phyloP scores from a whole-genome alignment of 2,329 filamentous ascomycete species.

The Fusarium sp. region DNA sequence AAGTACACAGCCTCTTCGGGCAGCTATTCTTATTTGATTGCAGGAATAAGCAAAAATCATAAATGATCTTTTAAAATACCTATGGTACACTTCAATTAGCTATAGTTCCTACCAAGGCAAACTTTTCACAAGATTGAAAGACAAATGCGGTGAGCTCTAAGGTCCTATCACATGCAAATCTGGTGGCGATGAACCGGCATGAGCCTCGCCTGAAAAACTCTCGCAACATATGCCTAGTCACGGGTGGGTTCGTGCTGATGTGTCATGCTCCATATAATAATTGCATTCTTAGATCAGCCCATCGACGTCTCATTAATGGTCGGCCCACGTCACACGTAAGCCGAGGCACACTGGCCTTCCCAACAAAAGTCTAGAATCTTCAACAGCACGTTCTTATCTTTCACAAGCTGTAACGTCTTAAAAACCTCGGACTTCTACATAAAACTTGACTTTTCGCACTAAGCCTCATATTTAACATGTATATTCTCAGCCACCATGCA shows the following conservation, averaged over 20 bases:
- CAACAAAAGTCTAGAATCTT: constrained; percentile 1
- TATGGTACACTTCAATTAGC: too few relatives aligned
- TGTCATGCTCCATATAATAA: not conserved
- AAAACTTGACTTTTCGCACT: not conserved
- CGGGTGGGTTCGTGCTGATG: not conserved
- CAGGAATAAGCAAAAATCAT: too few relatives aligned
- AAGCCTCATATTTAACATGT: not conserved
- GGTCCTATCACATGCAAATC: constrained; percentile 23
- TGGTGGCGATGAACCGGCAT: not conserved
- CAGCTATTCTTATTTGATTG: too few relatives aligned
- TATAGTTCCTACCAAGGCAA: not conserved
- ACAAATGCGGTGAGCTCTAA: not conserved
- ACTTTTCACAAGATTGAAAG: not conserved
- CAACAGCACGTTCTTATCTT: constrained; percentile 1
- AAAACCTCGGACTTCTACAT: not conserved
- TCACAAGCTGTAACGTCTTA: not conserved
- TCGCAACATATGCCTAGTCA: not conserved
- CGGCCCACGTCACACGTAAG: constrained; percentile 28
- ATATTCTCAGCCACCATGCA: constrained; percentile 12
- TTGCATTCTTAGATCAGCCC: constrained; percentile 22
- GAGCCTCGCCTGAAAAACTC: not conserved
- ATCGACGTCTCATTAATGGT: constrained; percentile 2
- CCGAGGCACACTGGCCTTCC: constrained; percentile 13
- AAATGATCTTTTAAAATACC: too few relatives aligned
- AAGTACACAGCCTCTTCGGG: too few relatives aligned